Conservation (phyloP, 257 asterid species). For the Nemophila menziesii region DNA sequence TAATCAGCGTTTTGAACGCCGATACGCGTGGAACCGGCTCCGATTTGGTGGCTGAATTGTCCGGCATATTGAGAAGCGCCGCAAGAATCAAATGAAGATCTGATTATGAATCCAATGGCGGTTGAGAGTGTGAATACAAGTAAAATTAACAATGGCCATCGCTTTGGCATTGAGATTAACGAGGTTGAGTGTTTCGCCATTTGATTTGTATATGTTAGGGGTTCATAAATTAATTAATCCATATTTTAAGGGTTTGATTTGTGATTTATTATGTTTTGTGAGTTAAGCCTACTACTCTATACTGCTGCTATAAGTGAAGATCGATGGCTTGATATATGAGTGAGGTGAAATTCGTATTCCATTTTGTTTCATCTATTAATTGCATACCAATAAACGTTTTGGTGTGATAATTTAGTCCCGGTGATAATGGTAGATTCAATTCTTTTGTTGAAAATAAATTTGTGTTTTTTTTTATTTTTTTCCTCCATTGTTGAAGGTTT, state of each 20-base stretch:
- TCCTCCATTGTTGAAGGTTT: too few species aligned
- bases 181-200: constrained; percentile 39
- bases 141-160: constrained; percentile 37
- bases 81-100: constrained; percentile 54
- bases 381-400: too few species aligned
- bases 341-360: too few species aligned
- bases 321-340: too few species aligned
- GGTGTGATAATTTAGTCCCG: too few species aligned
- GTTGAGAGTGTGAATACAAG: constrained; percentile 42
- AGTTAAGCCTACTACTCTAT: neutral
- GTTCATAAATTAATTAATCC: neutral
- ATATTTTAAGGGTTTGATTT: neutral
- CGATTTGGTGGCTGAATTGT: constrained; percentile 16
- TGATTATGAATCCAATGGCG: constrained; percentile 48
- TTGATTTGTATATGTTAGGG: neutral
- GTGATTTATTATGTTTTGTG: neutral
- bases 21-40: constrained; percentile 8
- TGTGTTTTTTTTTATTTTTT: too few species aligned
- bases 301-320: neutral
- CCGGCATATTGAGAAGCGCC: constrained; percentile 20
- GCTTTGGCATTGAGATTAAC: constrained; percentile 23
- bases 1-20: constrained; percentile 6
- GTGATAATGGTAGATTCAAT: too few species aligned
- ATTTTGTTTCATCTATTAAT: too few species aligned
- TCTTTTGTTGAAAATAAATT: too few species aligned